Base-by-base conservation (phyloP, 306 rosid species). In the Cyclanthera cordifolia region DNA sequence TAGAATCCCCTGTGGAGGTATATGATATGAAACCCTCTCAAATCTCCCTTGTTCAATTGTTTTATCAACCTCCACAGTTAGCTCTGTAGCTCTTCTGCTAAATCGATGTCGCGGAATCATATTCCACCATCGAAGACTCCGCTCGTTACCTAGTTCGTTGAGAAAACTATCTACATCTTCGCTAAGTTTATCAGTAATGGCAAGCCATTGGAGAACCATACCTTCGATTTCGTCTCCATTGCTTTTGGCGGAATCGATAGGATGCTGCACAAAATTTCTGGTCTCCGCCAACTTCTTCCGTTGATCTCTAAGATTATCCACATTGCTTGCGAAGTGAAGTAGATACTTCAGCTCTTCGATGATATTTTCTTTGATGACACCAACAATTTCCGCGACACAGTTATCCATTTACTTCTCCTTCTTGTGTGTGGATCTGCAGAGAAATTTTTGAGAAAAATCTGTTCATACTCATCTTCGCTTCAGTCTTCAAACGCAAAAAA, bases 191-290 rank as follows among this genome's bases (percentile, higher is more conserved):
- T 55, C n/a, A 2, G 34, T 54, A 7, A 3, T 2, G 2, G 1
- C 4, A 25, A 41, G 20, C 85, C 85, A 81, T 2, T 48, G 9
- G 3, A 54, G 0, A 1, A 81, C 80, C 1, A 37, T 59, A 34
- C 11, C 12, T 11, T 57, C 56, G 14, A 72, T 70, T 30, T 6
- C 5, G 56, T 68, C 50, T 13, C 78, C 75, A 4, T 49, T 37
- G 16, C 53, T 17, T 69, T 41, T 30, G 30, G 70, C 85, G 17
- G 32, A 48, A 5, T n/a, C 43, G 7, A 80, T 60, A 0, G 5
- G 0, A 4, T 23, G 80, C 13, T 50, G 43, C 8, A 81, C 19
- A 14, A n/a, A 0, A 0, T 56, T 47, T 50, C 25, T 63, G 8
- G 6, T 15, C 4, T 27, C 54, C 0, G 0, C 1, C 8, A 81